Evolutionary conservation across 2,329 filamentous ascomycete genomes (phyloP), one percentile per base, ranked within the genome.

Genomic region (Nemania sp.): DNA sequence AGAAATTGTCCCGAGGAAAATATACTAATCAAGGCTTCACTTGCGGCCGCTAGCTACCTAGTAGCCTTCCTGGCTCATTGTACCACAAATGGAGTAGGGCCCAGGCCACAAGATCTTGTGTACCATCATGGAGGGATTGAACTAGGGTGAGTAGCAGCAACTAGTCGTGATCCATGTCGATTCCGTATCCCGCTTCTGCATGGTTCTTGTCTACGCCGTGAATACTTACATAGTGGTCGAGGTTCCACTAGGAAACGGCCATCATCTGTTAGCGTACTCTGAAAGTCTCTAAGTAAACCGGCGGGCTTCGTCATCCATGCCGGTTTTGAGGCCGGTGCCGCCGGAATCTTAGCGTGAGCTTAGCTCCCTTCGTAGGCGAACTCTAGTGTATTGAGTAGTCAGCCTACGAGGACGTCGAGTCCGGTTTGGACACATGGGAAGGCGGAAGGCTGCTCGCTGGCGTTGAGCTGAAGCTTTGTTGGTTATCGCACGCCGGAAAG

Each of bases 251-350:
- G 24, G n/a, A n/a, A n/a, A n/a, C n/a, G n/a, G n/a, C n/a, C n/a
- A n/a, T n/a, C n/a, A n/a, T n/a, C n/a, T n/a, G n/a, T n/a, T n/a
- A n/a, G n/a, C n/a, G n/a, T n/a, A n/a, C n/a, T n/a, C n/a, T n/a
- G n/a, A n/a, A n/a, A n/a, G n/a, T n/a, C n/a, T n/a, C n/a, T n/a
- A 40, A 31, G 22, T 51, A 55, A 19, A 42, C 53, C 37, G 40
- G 49, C 52, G 26, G 48, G 53, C 49, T 12, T 56, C 49, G 49
- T 56, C 49, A 56, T 56, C 53, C 15, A 44, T 47, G 41, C 17
- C 19, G 30, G 31, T 51, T 26, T 47, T 42, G 14, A 42, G 31
- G 30, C 46, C 43, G 40, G 43, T 23, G 46, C 48, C 37, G 41
- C 49, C 39, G 41, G 12, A n/a, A 34, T 17, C 17, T 47, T 26